Evolutionary conservation across 2,329 filamentous ascomycete genomes (phyloP).

Genomic region (Penicillium sp.): DNA sequence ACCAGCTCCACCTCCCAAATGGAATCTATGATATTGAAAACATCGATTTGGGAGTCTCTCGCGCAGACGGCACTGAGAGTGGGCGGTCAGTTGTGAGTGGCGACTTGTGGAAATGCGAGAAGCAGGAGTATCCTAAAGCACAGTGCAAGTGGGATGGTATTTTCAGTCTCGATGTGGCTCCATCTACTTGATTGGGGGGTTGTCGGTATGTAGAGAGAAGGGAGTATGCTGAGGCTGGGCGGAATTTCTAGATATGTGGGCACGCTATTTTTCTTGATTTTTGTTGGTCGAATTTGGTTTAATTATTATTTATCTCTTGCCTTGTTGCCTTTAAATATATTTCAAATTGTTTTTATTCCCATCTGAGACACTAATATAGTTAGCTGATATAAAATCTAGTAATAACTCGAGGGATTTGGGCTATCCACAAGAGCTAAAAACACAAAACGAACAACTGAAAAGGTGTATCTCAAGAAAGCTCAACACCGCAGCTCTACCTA

Average conservation of each 20-base stretch:
- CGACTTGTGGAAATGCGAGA: constrained; percentile 14
- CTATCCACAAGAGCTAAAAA: not conserved
- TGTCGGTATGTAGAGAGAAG: not conserved
- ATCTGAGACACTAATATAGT: too few species aligned
- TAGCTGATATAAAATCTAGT: not conserved
- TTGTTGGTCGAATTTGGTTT: not conserved
- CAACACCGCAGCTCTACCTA: not conserved
- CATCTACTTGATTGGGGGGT: not conserved
- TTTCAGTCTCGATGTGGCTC: constrained; percentile 15
- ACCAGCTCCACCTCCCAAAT: constrained; percentile 15
- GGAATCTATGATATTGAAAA: constrained; percentile 22
- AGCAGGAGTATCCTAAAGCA: constrained; percentile 8
- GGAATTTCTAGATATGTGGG: not conserved
- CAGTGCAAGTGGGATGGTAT: constrained; percentile 18
- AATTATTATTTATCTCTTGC: too few species aligned
- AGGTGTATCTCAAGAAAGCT: too few species aligned
- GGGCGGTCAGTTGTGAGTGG: constrained; percentile 9
- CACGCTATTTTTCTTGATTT: not conserved
- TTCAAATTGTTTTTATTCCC: not conserved
- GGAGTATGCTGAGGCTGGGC: not conserved
- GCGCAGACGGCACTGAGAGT: constrained; percentile 10
- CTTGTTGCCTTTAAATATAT: not conserved
- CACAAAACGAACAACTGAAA: too few species aligned
- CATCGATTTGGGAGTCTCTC: constrained; percentile 13
- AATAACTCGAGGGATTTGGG: not conserved